Base-by-base conservation (phyloP, 176 grass and related monocot species). In the Eragrostis curvula region DNA sequence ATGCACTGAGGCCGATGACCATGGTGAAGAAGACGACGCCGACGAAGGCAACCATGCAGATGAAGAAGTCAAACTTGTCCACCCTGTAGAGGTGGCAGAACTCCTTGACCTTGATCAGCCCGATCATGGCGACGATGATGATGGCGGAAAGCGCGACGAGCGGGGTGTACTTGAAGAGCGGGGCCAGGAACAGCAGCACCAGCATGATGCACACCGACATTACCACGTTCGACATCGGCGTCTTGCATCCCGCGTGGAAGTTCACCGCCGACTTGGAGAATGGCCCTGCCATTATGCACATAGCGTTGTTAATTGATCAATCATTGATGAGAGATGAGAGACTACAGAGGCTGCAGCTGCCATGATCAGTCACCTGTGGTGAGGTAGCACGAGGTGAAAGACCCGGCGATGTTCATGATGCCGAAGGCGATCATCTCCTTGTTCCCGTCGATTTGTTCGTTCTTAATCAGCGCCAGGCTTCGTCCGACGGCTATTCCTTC, bases 231-330 rank as follows among this genome's bases (percentile, higher is more conserved):
- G 96, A 89, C 87, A 99, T 90, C 25, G 85, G 83, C 44, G 96
- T 93, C 85, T 83, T 93, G 79, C 96, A 96, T 42, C 96, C 96
- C 0, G 96, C 90, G 82, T 99, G 80, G 66, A 89, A 99, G 81
- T 99, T 99, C n/a, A 99, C 96, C 6, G 96, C 96, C 36, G 96
- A 99, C 71, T 96, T 99, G 0, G 96, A 99, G 76, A 99, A 99
- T 23, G 96, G 96, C 21, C 96, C 93, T 90, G 92, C 13, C 17
- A 20, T 53, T 39, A 27, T 30, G 16, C 11, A 24, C 41, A 24
- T 21, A 13, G 2, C 28, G 23, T 39, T 32, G 17, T 6, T 39
- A 9, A 7, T 3, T 66, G 13, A 17, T 61, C 28, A 40, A 17
- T 29, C 60, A 55, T 15, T 52, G 44, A 74, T 21, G 74, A 57